Evolutionary conservation across 2,329 filamentous ascomycete genomes (phyloP), one percentile per base, ranked within the genome.

Genomic region (Xylariaceae sp.): DNA sequence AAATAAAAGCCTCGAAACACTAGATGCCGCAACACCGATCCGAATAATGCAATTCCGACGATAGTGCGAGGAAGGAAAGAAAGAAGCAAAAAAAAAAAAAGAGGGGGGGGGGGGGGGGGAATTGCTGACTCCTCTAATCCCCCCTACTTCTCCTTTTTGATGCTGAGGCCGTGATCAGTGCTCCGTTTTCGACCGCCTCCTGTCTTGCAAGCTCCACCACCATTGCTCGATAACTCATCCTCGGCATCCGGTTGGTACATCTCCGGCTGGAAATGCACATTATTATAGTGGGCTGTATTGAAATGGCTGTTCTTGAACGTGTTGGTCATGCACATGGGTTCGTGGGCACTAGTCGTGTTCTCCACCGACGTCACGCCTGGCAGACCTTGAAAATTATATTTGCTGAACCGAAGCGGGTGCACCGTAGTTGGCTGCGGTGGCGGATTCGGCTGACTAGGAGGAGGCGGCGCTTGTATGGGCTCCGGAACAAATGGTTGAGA

Each of bases 261-360:
- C 60, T 81, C 78, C 0, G 80, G 79, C 56, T 81, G 79, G 59
- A 83, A 82, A 59, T 81, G 76, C 41, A 81, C 80, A 60, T 87
- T 87, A 56, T 83, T 82, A 61, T 82, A 87, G 65, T 87, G 84
- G 0, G 84, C 83, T 46, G 78, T 78, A 62, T 86, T 87, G 70
- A 81, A 85, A 52, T 86, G 80, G 50, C 79, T 84, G 60, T 86
- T 85, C 64, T 83, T 84, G 64, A 87, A 87, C 1, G 80, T 81
- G 49, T 73, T 78, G 2, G 80, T 85, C 51, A 74, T 75, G 50
- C 78, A 76, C 3, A 73, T 70, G n/a, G 76, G 74, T 54, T 80
- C 78, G 41, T 65, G 67, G 47, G 66, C 67, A 6, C 55, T 19
- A 19, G 19, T 19, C 19, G 19, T 65, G 44, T 66, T 68, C 54